Evolutionary conservation across 23 red algal genomes (phyloP), one percentile per base, ranked within the genome.

Genomic region (Agarophyton chilense): DNA sequence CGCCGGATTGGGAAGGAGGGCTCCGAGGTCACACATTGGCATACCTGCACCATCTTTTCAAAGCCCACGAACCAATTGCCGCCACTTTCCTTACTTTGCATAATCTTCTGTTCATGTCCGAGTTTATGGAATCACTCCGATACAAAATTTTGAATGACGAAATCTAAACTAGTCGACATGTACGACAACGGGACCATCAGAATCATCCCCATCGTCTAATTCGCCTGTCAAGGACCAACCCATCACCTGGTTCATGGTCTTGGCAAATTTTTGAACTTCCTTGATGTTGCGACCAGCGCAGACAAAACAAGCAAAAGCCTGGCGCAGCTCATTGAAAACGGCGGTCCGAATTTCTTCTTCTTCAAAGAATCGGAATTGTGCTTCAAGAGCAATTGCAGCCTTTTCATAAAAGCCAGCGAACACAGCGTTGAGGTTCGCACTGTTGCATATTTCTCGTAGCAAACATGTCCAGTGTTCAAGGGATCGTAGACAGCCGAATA

Each of bases 21-120:
- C 44, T 92, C 39, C 52, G 53, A 46, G 73, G 88, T 29, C 89
- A 88, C 49, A 95, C 97, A 24, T 50, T 99, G n/a, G 93, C 97
- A 2, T 99, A 99, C 54, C 66, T 99, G 66, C 97, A 99, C 79
- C 94, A 99, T 56, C 83, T 99, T n/a, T 66, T 89, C 24, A 92
- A 93, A 55, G 91, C 86, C 24, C 87, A 93, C 57, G 93, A 96
- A 25, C 97, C 93, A n/a, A 88, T 99, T 38, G 97, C 90, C 26
- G 91, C 89, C 31, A 91, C 97, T 29, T 82, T 99, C 14, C 78
- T 96, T 40, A 96, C 97, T 17, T 67, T 99, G 35, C 97, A 99
- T 84, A 99, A 99, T 78, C 81, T 96, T 49, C 55, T 87, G 22
- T 96, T 90, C 72, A 99, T 99, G 97, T 66, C 68, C 3, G 90